Evolutionary conservation across 805 yeast genomes (phyloP).

Genomic region (Saccharomycopsis capsularis): DNA sequence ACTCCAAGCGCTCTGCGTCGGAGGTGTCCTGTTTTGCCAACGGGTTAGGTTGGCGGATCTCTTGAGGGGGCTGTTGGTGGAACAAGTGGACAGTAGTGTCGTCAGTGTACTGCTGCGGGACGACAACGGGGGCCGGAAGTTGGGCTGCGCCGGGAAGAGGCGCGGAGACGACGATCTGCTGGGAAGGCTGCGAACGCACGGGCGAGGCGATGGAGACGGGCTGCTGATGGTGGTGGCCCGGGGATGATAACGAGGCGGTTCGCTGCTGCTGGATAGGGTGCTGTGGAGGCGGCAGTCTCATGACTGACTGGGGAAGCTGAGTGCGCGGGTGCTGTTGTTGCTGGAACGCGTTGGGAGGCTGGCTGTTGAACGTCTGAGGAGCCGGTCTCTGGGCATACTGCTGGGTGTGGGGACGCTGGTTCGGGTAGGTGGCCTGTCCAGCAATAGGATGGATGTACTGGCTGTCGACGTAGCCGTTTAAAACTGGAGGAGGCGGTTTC

Average conservation of each 20-base stretch:
- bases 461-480: not conserved
- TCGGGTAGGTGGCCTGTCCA: not conserved
- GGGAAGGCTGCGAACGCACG: not conserved
- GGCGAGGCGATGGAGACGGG: not conserved
- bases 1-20: constrained; percentile 30
- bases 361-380: not conserved
- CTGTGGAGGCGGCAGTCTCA: too few species aligned
- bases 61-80: constrained; percentile 16
- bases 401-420: constrained; percentile 22
- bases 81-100: not conserved
- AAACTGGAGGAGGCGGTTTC: constrained; percentile 22
- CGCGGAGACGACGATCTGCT: not conserved
- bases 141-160: not conserved
- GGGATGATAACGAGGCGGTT: constrained; percentile 23
- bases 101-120: not conserved
- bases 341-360: not conserved
- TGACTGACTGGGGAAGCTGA: constrained; percentile 20
- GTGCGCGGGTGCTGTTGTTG: constrained; percentile 21
- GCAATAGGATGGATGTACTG: not conserved
- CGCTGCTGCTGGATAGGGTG: constrained; percentile 22
- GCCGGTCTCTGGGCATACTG: constrained; percentile 17
- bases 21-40: constrained; percentile 12
- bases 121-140: not conserved
- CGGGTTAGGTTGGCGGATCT: constrained; percentile 20
- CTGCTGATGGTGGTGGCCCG: constrained; percentile 17